These are phyloP conservation scores for Colletotrichum neosansevieriae DNA, from an alignment of 2,329 filamentous ascomycete species.

Conservation along the genomic window DNA sequence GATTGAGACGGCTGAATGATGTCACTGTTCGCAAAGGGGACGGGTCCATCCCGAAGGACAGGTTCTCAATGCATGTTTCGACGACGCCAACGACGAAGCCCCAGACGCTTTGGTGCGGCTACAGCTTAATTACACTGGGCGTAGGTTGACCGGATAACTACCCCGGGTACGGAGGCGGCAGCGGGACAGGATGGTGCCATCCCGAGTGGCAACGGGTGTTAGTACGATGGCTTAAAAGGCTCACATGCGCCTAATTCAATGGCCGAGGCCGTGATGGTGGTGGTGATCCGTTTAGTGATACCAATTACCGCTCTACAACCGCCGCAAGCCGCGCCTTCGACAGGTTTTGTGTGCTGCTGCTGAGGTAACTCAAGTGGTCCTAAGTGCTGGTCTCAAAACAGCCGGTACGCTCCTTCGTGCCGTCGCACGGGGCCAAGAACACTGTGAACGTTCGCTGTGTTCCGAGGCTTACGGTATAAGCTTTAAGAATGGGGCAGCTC, in stretches of 20 bases:
- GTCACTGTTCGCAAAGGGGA: too few species aligned
- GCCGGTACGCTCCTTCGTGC: constrained; percentile 8
- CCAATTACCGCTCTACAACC: not conserved
- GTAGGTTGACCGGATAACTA: not conserved
- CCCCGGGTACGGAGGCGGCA: not conserved
- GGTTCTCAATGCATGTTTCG: constrained; percentile 5
- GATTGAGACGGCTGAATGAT: not conserved
- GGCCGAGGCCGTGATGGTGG: not conserved
- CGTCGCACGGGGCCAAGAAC: constrained; percentile 4
- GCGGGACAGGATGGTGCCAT: constrained; percentile 10
- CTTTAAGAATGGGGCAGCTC: constrained; percentile 35
- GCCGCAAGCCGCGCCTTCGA: too few species aligned
- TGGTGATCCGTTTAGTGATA: not conserved
- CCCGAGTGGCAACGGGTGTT: constrained; percentile 14
- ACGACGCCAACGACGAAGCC: not conserved
- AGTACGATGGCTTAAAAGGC: not conserved
- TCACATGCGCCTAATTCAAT: constrained; percentile 4
- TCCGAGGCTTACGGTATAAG: constrained; percentile 21
- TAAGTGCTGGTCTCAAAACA: not conserved
- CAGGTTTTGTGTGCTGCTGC: not conserved
- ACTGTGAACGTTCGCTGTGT: not conserved
- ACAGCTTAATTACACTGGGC: constrained; percentile 14
- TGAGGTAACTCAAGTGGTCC: not conserved
- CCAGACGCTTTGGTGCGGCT: not conserved
- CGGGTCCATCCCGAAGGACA: not conserved